A percentile compares a stretch with the other conserved stretches of the same genome.
Conservation (phyloP, 2,329 filamentous ascomycete genomes). For the Neonectria neomacrospora region DNA sequence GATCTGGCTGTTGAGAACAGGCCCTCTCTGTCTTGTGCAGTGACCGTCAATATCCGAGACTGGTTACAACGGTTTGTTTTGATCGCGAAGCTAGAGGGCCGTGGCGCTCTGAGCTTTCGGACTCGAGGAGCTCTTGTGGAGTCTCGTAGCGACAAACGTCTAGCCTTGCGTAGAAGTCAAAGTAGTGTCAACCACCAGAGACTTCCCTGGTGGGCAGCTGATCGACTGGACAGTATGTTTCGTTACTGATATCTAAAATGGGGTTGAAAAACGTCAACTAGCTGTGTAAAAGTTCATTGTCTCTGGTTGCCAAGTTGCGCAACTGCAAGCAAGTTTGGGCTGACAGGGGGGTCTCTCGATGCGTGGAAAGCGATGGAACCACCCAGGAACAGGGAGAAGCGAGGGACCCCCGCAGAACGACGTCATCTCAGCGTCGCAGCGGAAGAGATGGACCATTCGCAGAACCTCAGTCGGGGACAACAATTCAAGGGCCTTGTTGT, state of each 20-base stretch:
- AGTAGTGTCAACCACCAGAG: background rate
- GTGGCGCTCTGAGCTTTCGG: background rate
- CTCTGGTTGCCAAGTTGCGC: too few species aligned
- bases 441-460: constrained; percentile 34
- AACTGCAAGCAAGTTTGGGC: too few species aligned
- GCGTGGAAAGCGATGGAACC: constrained; percentile 33
- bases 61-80: background rate
- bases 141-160: background rate
- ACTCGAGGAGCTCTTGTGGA: background rate
- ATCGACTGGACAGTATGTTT: background rate
- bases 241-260: background rate
- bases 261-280: background rate
- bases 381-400: constrained; percentile 25
- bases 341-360: background rate
- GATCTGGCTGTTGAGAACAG: constrained; percentile 15
- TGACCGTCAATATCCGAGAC: background rate
- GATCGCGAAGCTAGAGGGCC: background rate
- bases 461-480: constrained; percentile 30
- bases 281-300: background rate
- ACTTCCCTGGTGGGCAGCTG: background rate
- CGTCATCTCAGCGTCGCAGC: constrained; percentile 29
- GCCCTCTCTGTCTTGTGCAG: background rate
- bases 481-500: background rate
- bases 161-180: background rate
- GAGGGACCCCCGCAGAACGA: constrained; percentile 27